A percentile compares a stretch with the other conserved stretches of the same genome.
Conservation (phyloP, 2,329 filamentous ascomycete genomes). For the Colletotrichum navitas region DNA sequence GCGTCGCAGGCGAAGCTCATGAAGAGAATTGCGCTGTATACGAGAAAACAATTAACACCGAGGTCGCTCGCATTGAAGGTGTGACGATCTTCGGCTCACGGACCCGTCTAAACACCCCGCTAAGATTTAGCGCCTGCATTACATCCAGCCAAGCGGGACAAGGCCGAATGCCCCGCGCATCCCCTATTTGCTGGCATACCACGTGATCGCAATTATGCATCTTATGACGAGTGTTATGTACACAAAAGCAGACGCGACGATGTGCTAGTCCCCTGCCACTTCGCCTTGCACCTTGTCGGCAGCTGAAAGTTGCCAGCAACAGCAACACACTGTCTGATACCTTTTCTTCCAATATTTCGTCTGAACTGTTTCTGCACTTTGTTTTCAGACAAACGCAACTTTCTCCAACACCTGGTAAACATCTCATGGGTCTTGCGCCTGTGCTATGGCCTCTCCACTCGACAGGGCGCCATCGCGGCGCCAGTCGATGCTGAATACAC, state of each 20-base stretch:
- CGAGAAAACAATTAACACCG: background rate
- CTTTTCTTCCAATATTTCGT: background rate
- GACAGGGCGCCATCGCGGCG: conserved; percentile 48
- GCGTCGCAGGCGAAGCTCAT: background rate
- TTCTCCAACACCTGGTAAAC: background rate
- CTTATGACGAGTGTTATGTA: conserved; percentile 38
- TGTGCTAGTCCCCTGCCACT: conserved; percentile 32
- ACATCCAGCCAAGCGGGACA: conserved; percentile 4
- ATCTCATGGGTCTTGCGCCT: conserved; percentile 32
- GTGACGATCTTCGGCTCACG: background rate
- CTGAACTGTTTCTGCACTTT: background rate
- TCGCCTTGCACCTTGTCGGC: conserved; percentile 25
- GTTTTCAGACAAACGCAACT: background rate
- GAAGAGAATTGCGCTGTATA: background rate
- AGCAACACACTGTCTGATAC: background rate
- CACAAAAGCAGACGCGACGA: conserved; percentile 31
- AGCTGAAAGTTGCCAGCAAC: conserved; percentile 30
- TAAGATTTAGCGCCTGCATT: background rate
- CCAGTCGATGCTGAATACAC: conserved; percentile 49
- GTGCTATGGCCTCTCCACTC: conserved; percentile 37
- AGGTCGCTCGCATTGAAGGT: background rate
- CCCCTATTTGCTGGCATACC: conserved; percentile 25
- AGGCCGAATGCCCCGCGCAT: conserved; percentile 20
- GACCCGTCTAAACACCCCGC: background rate
- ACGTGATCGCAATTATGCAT: conserved; percentile 39